Percentiles rank a stretch among this genome's conserved stretches.
phyloP scores from a whole-genome alignment of 352 stramenopile species.

The Phytophthora tubulina region DNA sequence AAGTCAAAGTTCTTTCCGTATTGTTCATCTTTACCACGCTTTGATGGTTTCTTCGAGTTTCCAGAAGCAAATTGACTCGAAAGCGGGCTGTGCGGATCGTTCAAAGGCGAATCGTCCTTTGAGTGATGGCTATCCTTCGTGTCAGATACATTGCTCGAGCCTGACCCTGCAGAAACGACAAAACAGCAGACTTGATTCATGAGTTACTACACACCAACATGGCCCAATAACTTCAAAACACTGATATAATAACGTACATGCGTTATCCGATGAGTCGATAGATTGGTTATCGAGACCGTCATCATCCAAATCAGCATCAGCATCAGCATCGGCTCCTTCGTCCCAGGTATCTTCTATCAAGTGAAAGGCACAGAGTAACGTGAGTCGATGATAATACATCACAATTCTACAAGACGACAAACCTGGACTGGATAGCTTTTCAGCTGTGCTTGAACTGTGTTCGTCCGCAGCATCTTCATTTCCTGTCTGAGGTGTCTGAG shows the following conservation, averaged over 20 bases:
- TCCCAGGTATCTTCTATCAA: slow-evolving; percentile 32
- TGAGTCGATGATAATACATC: slow-evolving; percentile 7
- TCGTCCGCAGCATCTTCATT: slow-evolving; percentile 41
- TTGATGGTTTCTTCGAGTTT: slow-evolving; percentile 30
- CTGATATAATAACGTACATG: slow-evolving; percentile 29
- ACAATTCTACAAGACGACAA: slow-evolving; percentile 14
- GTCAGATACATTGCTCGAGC: slow-evolving; percentile 38
- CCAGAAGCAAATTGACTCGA: slow-evolving; percentile 6
- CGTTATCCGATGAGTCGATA: slow-evolving; percentile 35
- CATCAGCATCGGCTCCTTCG: slow-evolving; percentile 32
- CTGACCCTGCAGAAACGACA: slow-evolving; percentile 33
- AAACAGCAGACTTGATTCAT: slow-evolving; percentile 3
- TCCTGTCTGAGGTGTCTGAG: slow-evolving; percentile 35
- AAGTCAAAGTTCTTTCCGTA: slow-evolving; percentile 43
- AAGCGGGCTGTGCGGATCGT: slow-evolving; percentile 4
- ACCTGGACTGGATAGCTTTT: slow-evolving; percentile 56
- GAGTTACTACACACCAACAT: slow-evolving; percentile 3
- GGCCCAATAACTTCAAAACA: background rate
- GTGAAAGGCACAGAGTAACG: background rate
- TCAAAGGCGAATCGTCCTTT: slow-evolving; percentile 21
- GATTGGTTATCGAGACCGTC: slow-evolving; percentile 39
- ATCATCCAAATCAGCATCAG: slow-evolving; percentile 41
- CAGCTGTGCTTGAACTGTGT: slow-evolving; percentile 40
- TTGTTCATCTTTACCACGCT: slow-evolving; percentile 46
- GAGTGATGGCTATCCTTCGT: slow-evolving; percentile 24